Evolutionary conservation across 2,329 filamentous ascomycete species (phyloP).

Genomic region (Diaporthe citrichinensis): DNA sequence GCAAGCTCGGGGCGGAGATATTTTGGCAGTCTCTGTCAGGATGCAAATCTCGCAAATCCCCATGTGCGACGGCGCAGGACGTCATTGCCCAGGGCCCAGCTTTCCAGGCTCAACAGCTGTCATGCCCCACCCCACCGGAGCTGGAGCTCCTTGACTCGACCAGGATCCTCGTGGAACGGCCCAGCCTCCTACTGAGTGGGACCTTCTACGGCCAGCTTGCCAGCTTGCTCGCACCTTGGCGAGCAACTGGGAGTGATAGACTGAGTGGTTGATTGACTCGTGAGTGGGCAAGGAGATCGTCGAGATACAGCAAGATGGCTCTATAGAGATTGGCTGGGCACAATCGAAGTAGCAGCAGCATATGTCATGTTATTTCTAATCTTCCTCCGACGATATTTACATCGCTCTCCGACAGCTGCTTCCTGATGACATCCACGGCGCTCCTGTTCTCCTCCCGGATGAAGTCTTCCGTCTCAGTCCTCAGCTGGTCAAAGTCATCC

Average conservation of each 20-base stretch:
- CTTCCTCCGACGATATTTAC: constrained; percentile 18
- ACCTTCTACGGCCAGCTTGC: not conserved
- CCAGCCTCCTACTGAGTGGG: constrained; percentile 18
- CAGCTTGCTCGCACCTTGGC: not conserved
- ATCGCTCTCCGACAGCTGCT: constrained; percentile 24
- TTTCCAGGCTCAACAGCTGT: constrained; percentile 4
- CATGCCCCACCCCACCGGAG: constrained; percentile 6
- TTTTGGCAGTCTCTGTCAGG: not conserved
- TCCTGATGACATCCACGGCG: constrained; percentile 10
- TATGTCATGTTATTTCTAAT: constrained; percentile 25
- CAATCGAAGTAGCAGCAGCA: not conserved
- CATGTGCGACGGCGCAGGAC: constrained; percentile 2
- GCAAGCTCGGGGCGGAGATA: not conserved
- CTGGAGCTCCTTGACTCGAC: constrained; percentile 24
- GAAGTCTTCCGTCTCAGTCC: constrained; percentile 1
- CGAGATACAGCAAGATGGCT: not conserved
- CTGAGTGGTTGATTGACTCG: not conserved
- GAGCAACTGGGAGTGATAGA: not conserved
- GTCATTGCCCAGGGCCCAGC: not conserved
- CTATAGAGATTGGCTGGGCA: not conserved
- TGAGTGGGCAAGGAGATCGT: not conserved
- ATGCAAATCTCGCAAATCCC: constrained; percentile 21
- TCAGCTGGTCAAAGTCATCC: constrained; percentile 18
- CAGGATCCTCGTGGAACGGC: constrained; percentile 18
- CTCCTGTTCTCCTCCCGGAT: constrained; percentile 10